Evolutionary conservation across 2,329 filamentous ascomycete species (phyloP).

Genomic region (Scytalidium sp.): DNA sequence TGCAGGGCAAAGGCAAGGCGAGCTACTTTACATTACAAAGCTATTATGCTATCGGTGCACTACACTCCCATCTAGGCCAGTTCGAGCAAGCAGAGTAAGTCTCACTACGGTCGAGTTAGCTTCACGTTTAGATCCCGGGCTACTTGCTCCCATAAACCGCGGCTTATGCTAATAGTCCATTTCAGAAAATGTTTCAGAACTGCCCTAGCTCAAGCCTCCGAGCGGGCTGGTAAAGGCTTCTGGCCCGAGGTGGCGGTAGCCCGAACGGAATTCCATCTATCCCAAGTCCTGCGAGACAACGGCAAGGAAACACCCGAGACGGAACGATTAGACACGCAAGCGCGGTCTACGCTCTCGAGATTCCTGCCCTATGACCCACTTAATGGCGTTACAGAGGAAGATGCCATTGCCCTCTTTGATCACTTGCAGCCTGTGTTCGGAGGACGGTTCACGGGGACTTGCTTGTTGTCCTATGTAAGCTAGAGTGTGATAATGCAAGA

Average conservation of each 20-base stretch:
- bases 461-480: neutral
- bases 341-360: conserved; percentile 1
- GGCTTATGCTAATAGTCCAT: neutral
- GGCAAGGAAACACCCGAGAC: conserved; percentile 2
- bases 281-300: conserved; percentile 2
- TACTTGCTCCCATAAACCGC: no score
- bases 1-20: conserved; percentile 7
- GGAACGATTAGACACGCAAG: neutral
- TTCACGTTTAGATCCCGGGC: no score
- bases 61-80: conserved; percentile 11
- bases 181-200: conserved; percentile 4
- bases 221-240: conserved; percentile 7
- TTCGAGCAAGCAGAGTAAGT: conserved; percentile 16
- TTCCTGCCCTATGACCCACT: conserved; percentile 7
- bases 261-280: conserved; percentile 8
- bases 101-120: no score
- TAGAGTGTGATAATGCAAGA: neutral
- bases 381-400: conserved; percentile 1
- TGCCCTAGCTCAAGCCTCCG: conserved; percentile 4
- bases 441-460: conserved; percentile 3
- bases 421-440: conserved; percentile 7
- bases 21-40: conserved; percentile 17
- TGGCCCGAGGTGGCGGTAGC: conserved; percentile 8
- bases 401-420: conserved; percentile 8
- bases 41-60: conserved; percentile 13